Percentiles rank a stretch among this genome's conserved stretches.
Evolutionary conservation across 2,329 filamentous ascomycete genomes (phyloP).

Genomic region (Trichoderma pleuroti): DNA sequence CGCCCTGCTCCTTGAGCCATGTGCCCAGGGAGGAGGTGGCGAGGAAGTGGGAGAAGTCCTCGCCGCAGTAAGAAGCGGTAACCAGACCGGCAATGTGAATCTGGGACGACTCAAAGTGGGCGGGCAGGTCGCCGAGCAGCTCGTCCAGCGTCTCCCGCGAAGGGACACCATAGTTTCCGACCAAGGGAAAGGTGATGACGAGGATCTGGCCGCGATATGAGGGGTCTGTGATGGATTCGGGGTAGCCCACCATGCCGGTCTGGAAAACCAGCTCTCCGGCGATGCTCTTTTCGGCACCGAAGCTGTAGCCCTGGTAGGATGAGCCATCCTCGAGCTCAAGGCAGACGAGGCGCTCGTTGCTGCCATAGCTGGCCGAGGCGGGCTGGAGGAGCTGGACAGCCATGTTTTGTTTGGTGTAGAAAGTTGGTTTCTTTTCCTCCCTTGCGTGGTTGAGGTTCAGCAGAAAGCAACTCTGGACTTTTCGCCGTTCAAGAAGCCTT

Average conservation of each 20-base stretch:
- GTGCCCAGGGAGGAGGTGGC: conserved; percentile 84
- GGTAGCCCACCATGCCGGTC: conserved; percentile 98
- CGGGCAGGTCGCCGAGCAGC: conserved; percentile 79
- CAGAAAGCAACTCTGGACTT: neutral
- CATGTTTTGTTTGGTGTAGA: conserved; percentile 28
- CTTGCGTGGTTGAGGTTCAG: conserved; percentile 15
- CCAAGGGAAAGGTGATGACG: conserved; percentile 91
- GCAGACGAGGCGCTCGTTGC: conserved; percentile 63
- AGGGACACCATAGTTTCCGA: conserved; percentile 97
- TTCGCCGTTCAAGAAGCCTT: conserved; percentile 9
- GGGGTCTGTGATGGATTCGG: conserved; percentile 85
- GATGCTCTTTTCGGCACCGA: conserved; percentile 90
- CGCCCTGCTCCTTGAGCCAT: conserved; percentile 94
- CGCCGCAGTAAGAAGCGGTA: conserved; percentile 85
- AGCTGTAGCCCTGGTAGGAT: conserved; percentile 91
- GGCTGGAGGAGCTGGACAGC: conserved; percentile 44
- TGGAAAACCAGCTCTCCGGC: conserved; percentile 98
- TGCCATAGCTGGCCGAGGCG: conserved; percentile 53
- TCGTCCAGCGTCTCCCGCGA: conserved; percentile 80
- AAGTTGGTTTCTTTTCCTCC: neutral
- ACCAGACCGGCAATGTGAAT: conserved; percentile 94
- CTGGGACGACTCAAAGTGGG: conserved; percentile 86
- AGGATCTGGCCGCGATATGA: conserved; percentile 91
- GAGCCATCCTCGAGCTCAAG: conserved; percentile 92
- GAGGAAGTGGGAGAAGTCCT: conserved; percentile 93